Evolutionary conservation across 805 yeast species (phyloP).

Genomic region (Sugiyamaella qingdaonensis): DNA sequence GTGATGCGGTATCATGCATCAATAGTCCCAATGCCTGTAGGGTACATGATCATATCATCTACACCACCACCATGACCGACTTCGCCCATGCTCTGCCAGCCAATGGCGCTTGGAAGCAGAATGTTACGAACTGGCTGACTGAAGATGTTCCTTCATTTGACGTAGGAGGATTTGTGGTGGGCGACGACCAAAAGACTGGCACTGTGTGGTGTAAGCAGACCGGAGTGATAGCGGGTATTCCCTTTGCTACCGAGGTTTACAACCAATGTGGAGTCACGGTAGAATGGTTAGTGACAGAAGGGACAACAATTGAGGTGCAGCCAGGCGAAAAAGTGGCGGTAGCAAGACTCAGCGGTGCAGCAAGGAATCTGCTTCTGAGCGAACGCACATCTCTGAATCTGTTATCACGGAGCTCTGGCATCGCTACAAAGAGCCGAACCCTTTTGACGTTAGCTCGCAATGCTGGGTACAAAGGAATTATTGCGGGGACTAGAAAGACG

Average conservation of each 20-base stretch:
- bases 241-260: constrained; percentile 84
- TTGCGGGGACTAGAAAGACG: constrained; percentile 97
- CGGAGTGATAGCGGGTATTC: constrained; percentile 80
- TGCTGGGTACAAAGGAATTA: constrained; percentile 71
- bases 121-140: constrained; percentile 66
- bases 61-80: background rate
- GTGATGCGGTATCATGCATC: no score
- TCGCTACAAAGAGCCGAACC: constrained; percentile 68
- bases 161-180: constrained; percentile 94
- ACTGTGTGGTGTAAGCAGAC: constrained; percentile 74
- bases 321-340: constrained; percentile 62
- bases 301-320: constrained; percentile 48
- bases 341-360: constrained; percentile 78
- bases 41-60: no score
- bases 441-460: constrained; percentile 59
- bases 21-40: no score
- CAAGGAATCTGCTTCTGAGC: constrained; percentile 69
- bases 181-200: constrained; percentile 64
- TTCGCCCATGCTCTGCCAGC: constrained; percentile 50
- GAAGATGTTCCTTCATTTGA: constrained; percentile 95
- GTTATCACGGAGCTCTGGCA: constrained; percentile 78
- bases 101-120: constrained; percentile 77
- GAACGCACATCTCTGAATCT: constrained; percentile 85
- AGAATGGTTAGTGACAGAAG: constrained; percentile 74
- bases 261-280: constrained; percentile 66